phyloP scores from a whole-genome alignment of 2,329 filamentous ascomycete species.

The Colletotrichum kahawae region DNA sequence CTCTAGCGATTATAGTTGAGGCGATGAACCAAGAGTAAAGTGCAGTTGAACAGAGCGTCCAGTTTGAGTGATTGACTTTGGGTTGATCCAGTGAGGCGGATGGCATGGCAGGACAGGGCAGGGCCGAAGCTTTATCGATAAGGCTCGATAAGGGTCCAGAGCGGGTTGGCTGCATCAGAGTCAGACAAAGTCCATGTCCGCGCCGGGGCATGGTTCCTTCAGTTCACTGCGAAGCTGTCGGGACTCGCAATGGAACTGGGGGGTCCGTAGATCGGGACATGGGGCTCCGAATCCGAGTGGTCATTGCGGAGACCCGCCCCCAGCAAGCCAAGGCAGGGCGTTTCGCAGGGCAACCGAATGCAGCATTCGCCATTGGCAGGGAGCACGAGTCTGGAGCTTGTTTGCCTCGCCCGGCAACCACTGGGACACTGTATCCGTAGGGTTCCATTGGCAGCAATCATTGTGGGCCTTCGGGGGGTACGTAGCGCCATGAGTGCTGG shows the following conservation, averaged over 20 bases:
- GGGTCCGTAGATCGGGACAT: conserved; percentile 19
- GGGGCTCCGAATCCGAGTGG: conserved; percentile 7
- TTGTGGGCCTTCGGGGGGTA: background rate
- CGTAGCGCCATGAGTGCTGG: background rate
- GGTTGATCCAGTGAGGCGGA: background rate
- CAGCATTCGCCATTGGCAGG: background rate
- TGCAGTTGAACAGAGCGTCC: background rate
- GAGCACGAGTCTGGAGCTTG: background rate
- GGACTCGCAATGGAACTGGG: background rate
- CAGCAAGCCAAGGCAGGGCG: conserved; percentile 16
- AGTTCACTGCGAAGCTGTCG: background rate
- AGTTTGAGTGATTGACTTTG: background rate
- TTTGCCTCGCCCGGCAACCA: background rate
- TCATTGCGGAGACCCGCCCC: background rate
- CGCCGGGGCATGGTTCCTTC: background rate
- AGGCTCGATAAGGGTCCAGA: conserved; percentile 5
- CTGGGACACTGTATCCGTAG: background rate
- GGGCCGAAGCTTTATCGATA: background rate
- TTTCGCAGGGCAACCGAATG: conserved; percentile 20
- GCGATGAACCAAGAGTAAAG: background rate
- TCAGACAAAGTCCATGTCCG: background rate
- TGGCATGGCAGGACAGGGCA: background rate
- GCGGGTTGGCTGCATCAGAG: background rate
- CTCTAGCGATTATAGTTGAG: background rate
- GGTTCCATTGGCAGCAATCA: background rate